Conservation (phyloP, 2,329 filamentous ascomycete genomes). For the Cytospora schulzeri region DNA sequence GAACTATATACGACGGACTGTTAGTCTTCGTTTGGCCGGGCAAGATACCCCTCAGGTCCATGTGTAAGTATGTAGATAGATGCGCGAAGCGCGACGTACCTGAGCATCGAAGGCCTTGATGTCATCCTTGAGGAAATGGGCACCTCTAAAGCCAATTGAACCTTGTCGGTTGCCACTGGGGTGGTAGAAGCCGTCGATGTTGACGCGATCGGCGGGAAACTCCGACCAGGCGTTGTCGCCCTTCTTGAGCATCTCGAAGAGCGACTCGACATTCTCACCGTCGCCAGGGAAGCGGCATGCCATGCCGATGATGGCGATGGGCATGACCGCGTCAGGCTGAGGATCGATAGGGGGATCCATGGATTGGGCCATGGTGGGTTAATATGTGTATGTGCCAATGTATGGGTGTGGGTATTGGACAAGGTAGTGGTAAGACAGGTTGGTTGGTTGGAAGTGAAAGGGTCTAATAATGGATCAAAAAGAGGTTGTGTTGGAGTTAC, state of each 20-base stretch:
- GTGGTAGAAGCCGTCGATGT: constrained; percentile 67
- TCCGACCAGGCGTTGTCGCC: constrained; percentile 67
- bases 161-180: constrained; percentile 59
- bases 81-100: constrained; percentile 39
- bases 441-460: background rate
- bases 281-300: constrained; percentile 63
- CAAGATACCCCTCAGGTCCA: background rate
- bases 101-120: constrained; percentile 52
- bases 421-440: background rate
- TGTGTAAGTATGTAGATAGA: too few species aligned
- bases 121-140: constrained; percentile 53
- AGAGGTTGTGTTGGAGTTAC: background rate
- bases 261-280: constrained; percentile 59
- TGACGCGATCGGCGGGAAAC: constrained; percentile 68
- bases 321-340: constrained; percentile 23
- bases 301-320: constrained; percentile 70
- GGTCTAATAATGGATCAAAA: background rate
- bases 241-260: constrained; percentile 69
- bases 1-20: constrained; percentile 42
- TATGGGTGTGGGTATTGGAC: background rate
- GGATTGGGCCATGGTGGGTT: constrained; percentile 1
- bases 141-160: constrained; percentile 44
- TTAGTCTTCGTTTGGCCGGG: background rate
- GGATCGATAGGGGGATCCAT: background rate
- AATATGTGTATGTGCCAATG: background rate